Evolutionary conservation across 306 rosid species (phyloP), one percentile per base, ranked within the genome.

Genomic region (Quercus cerris): DNA sequence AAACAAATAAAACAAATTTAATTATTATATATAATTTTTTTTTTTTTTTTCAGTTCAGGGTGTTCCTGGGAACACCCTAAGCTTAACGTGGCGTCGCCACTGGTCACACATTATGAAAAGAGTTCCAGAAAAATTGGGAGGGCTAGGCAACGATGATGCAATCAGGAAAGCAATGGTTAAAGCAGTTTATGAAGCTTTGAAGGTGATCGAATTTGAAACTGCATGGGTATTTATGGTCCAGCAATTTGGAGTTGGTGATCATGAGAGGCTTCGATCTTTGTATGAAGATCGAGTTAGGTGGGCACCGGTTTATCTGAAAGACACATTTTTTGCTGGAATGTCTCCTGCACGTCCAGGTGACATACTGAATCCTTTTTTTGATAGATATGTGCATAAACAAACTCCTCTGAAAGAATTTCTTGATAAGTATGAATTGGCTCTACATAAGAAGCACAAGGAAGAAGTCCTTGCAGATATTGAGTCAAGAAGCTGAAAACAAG

Each of bases 341-440:
- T 88, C 89, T 4, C 83, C 91, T 56, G 73, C 97, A 76, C 90
- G 73, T 63, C 89, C 86, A 27, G 87, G 89, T 76, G 99, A 94
- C 86, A 84, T 79, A 67, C 59, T 87, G 62, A 79, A 58, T 82
- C 99, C 99, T 1, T 91, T 91, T 81, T 94, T 94, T 30, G 91
- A 91, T 70, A 91, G 82, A 81, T 94, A 91, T 52, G 94, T 94
- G 81, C 97, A 93, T 86, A 94, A 91, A 84, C 97, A 94, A 71
- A 94, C 99, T 61, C 94, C 97, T 38, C 83, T 93, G 80, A 94
- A 94, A 82, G 99, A 94, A 73, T 94, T 94, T 89, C 97, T 94
- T 23, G 99, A 94, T 75, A 94, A 90, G 84, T 94, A 94, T 55
- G 99, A 94, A 88, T 77, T 93, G 64, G 97, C 97, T 55, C 91